phyloP scores from a whole-genome alignment of 2,329 filamentous ascomycete genomes.

The Xylariaceae sp. region DNA sequence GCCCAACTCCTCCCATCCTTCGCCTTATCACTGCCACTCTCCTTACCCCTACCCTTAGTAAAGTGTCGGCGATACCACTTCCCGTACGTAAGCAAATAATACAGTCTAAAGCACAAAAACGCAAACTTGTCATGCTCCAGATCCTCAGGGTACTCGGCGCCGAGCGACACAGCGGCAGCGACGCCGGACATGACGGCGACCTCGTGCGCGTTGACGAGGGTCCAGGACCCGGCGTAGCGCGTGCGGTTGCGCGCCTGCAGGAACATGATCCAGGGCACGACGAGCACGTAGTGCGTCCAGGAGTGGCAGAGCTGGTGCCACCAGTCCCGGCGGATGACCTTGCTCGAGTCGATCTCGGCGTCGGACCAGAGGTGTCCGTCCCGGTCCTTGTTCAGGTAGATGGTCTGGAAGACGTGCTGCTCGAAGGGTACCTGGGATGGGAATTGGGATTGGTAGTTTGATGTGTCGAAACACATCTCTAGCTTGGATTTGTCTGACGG shows the following conservation, averaged over 20 bases:
- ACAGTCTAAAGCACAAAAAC: slow-evolving; percentile 56
- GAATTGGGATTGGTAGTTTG: slow-evolving; percentile 58
- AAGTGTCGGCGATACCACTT: slow-evolving; percentile 52
- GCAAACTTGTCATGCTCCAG: slow-evolving; percentile 60
- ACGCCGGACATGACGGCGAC: slow-evolving; percentile 65
- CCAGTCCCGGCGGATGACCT: slow-evolving; percentile 56
- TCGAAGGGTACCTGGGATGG: slow-evolving; percentile 43
- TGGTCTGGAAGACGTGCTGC: slow-evolving; percentile 41
- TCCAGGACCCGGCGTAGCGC: slow-evolving; percentile 61
- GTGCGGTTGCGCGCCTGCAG: slow-evolving; percentile 59
- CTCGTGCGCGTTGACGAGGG: slow-evolving; percentile 64
- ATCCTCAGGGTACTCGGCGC: slow-evolving; percentile 60
- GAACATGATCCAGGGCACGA: slow-evolving; percentile 64
- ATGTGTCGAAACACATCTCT: slow-evolving; percentile 52
- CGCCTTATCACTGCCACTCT: slow-evolving; percentile 31
- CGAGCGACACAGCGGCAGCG: slow-evolving; percentile 63
- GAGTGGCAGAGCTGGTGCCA: slow-evolving; percentile 60
- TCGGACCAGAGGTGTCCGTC: slow-evolving; percentile 52
- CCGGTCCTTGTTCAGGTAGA: slow-evolving; percentile 55
- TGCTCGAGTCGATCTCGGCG: slow-evolving; percentile 48
- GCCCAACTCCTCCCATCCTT: slow-evolving; percentile 53
- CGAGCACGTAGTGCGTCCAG: slow-evolving; percentile 55
- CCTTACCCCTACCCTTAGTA: slow-evolving; percentile 22
- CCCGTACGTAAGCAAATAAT: slow-evolving; percentile 58
- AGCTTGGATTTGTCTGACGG: slow-evolving; percentile 48